Conservation (phyloP, 2,329 filamentous ascomycete species). For the Beauveria brongniartii region DNA sequence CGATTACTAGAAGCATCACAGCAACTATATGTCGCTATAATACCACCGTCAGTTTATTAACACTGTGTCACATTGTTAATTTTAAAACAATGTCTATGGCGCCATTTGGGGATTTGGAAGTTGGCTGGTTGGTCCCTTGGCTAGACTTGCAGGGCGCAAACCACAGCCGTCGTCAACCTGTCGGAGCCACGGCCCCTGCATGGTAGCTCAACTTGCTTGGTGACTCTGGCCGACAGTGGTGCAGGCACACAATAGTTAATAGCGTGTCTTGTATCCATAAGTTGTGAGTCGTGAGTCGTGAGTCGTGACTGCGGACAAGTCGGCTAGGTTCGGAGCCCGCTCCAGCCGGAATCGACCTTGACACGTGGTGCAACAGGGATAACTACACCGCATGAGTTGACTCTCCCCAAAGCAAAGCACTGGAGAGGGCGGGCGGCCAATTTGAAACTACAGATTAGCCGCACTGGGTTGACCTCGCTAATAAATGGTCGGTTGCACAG, state of each 20-base stretch:
- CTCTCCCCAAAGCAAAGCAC: background rate
- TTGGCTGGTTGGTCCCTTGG: background rate
- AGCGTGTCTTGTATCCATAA: background rate
- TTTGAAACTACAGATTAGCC: too few relatives aligned
- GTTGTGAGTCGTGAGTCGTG: background rate
- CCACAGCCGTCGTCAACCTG: background rate
- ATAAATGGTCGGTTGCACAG: background rate
- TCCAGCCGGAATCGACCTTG: constrained; percentile 6
- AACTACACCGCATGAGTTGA: background rate
- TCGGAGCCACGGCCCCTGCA: background rate
- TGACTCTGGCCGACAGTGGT: background rate
- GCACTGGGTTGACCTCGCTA: too few relatives aligned
- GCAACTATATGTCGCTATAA: background rate
- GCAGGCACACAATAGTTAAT: background rate
- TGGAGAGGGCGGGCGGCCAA: too few relatives aligned
- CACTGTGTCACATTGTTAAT: background rate
- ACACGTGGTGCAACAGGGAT: constrained; percentile 12
- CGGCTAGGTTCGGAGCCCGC: background rate
- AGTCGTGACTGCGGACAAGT: background rate
- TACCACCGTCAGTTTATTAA: background rate
- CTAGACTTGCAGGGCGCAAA: constrained; percentile 11
- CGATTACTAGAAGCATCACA: background rate
- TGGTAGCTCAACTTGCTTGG: background rate
- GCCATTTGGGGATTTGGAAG: background rate
- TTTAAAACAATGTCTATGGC: background rate